Base-by-base conservation (phyloP, 768 basidiomycete species). In the Candolleomyces efflorescens region DNA sequence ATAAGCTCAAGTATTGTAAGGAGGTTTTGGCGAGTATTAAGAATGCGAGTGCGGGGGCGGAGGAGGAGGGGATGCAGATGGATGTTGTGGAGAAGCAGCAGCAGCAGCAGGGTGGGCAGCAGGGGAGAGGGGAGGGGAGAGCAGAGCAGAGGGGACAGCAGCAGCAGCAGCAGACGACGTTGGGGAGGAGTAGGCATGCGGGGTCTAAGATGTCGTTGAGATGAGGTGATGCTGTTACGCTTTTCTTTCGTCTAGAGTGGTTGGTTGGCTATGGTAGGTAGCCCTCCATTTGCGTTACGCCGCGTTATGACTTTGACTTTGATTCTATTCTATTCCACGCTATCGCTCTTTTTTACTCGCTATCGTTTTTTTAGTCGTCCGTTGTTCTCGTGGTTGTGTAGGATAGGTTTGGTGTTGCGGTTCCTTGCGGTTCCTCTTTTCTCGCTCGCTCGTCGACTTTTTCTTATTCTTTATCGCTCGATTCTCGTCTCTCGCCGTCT, bases 1-100 rank as follows among this genome's bases (percentile, higher is more conserved):
- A 87, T 61, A 93, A 93, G 75, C 79, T 94, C 63, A 86, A 86
- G 71, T 94, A 90, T 70, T 91, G 88, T 76, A 88, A 87, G 67
- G 92, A 94, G 68, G 89, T 94, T 36, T 77, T 94, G 49, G 69
- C 79, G 55, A 86, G 84, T 60, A 92, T 92, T 61, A 75, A 78
- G 54, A 82, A 79, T 53, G 86, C 85, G 45, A 86, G 81, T 63
- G 78, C 71, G 18, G 48, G 10, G 56, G 43, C 24, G 26, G 51
- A 47, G 20, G 26, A 23, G 27, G 45, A 26, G 18, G n/a, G n/a
- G n/a, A n/a, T n/a, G n/a, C n/a, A n/a, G n/a, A n/a, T n/a, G n/a
- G n/a, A n/a, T n/a, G n/a, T n/a, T n/a, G n/a, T n/a, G n/a, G n/a
- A n/a, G n/a, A n/a, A n/a, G n/a, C n/a, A n/a, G n/a, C n/a, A n/a